Base-by-base conservation (phyloP, 2,329 filamentous ascomycete species). In the Fusarium burgessii region DNA sequence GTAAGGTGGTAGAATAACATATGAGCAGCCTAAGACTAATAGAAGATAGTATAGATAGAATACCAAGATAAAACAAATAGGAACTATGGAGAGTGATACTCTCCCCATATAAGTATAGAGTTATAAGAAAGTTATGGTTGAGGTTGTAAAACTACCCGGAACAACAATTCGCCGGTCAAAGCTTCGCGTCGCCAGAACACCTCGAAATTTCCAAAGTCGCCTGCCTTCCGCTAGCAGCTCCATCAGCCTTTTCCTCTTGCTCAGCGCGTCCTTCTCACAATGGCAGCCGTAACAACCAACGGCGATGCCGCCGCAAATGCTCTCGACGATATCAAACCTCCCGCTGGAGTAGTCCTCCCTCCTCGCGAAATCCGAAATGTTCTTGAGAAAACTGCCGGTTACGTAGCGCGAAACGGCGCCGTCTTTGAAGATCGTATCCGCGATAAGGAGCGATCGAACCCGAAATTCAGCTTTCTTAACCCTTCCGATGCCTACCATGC, bases 361-460 rank as follows among this genome's bases (percentile, higher is more conserved):
- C 96, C 96, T 14, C 95, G 91, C 79, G 93, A 95, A 78, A 94
- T 98, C 77, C 91, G 94, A 85, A 85, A 86, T 79, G 82, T 95
- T 73, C 90, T 99, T 77, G 95, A 98, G 81, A 98, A 97, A 84
- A 97, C 95, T 15, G 95, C 96, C 57, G 94, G 94, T 49, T 98
- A 97, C 79, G 93, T 98, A 63, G 91, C 91, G 72, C 84, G 89
- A 70, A 90, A 90, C 75, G 89, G 89, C 25, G 79, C 86, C 43
- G 85, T 89, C 11, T 94, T 97, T 77, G 93, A 97, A 82, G 92
- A 95, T 76, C 90, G 92, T 74, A 92, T 99, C 73, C 91, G 93
- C 77, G 90, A 95, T 73, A 97, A 96, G 82, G 92, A 97, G 79
- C 88, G 89, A 75, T 87, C 87, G 73, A 96, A 97, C 77, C 89